Base-by-base conservation (phyloP, 257 asterid species). In the Jasminum sambac region DNA sequence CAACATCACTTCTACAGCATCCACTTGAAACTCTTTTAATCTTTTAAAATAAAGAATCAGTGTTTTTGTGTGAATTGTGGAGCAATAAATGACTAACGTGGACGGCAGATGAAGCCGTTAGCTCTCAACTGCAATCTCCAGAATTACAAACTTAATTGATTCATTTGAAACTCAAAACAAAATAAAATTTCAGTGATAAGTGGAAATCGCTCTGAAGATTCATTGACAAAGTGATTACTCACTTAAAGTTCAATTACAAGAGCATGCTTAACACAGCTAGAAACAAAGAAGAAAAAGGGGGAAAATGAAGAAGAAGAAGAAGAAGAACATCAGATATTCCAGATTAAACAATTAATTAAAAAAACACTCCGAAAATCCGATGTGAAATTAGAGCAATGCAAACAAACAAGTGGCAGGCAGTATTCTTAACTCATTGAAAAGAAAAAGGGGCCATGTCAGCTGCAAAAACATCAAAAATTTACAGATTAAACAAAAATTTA, bases 301-400 rank as follows among this genome's bases (percentile, higher is more conserved):
- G n/a, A n/a, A n/a, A n/a, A n/a, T n/a, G n/a, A n/a, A n/a, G n/a
- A n/a, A n/a, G n/a, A 55, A 23, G 23, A 12, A 50, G 10, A 26
- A 21, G 23, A 7, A 11, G 4, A 14, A 10, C 62, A 55, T 11
- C 36, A 11, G 36, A 55, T 8, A 23, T 55, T 55, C 62, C 16
- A 55, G 14, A 55, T 23, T 23, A 11, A 40, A 19, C 16, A 2
- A 13, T 50, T 48, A 42, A 59, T 24, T 37, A 43, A 69, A 23
- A 34, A 63, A 61, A 67, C 72, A 78, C 58, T 44, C 70, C 21
- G 4, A 60, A 26, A 13, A 8, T n/a, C 21, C 46, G 23, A 39
- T 64, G 71, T 34, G 14, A 17, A 55, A 55, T 55, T 10, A 23
- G 23, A 55, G 62, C 34, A 55, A 19, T 55, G 62, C 62, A 23